These are phyloP conservation scores for Schwanniomyces vanrijiae DNA, from an alignment of 805 yeast genomes.

Conservation along the genomic window DNA sequence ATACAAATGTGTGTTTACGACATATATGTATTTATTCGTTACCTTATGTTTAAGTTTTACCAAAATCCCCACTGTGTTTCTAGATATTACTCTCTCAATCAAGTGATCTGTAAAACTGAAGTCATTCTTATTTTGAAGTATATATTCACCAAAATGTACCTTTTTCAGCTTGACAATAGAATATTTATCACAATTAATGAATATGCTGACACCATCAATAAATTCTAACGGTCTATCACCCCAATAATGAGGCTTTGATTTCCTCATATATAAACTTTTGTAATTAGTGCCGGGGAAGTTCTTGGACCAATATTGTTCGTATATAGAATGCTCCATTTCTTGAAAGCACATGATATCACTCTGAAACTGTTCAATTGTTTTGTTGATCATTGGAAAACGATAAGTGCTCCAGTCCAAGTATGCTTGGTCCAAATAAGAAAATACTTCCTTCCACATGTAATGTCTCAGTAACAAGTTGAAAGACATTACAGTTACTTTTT, in stretches of 20 bases:
- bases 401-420: slow-evolving; percentile 49
- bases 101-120: slow-evolving; percentile 35
- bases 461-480: slow-evolving; percentile 52
- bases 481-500: slow-evolving; percentile 30
- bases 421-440: slow-evolving; percentile 47
- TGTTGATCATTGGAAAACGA: slow-evolving; percentile 36
- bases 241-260: slow-evolving; percentile 58
- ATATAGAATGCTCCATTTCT: slow-evolving; percentile 48
- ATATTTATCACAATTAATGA: slow-evolving; percentile 49
- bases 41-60: slow-evolving; percentile 57
- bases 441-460: slow-evolving; percentile 61
- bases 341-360: slow-evolving; percentile 63
- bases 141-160: slow-evolving; percentile 30
- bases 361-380: slow-evolving; percentile 34
- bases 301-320: slow-evolving; percentile 38
- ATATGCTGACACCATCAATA: slow-evolving; percentile 63
- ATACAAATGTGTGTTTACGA: slow-evolving; percentile 92
- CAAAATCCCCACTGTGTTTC: slow-evolving; percentile 56
- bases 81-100: slow-evolving; percentile 32
- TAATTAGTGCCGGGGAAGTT: slow-evolving; percentile 35
- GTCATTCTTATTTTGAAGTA: slow-evolving; percentile 18
- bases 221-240: slow-evolving; percentile 32
- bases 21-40: slow-evolving; percentile 68
- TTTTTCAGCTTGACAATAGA: slow-evolving; percentile 32
- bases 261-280: slow-evolving; percentile 47